Evolutionary conservation across 148 eudicot species (phyloP).

Genomic region (Camellia sinensis): DNA sequence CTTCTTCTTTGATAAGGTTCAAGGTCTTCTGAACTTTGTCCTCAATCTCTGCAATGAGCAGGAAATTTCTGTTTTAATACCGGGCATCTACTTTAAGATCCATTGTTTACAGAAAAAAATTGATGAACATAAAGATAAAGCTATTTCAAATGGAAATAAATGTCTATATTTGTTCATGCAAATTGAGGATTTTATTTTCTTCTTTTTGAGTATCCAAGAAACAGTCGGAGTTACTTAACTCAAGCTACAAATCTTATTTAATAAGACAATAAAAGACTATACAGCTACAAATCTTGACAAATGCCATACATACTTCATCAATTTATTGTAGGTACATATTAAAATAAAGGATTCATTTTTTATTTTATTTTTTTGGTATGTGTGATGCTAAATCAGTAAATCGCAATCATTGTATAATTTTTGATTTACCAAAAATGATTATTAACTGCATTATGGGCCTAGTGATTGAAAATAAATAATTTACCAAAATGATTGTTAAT

Average conservation of each 20-base stretch:
- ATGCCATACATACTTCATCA: not conserved
- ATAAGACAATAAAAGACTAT: too few relatives aligned
- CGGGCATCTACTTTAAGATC: too few relatives aligned
- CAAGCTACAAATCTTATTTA: too few relatives aligned
- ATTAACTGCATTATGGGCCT: too few relatives aligned
- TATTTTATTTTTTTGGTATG: not conserved
- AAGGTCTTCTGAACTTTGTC: conserved; percentile 57
- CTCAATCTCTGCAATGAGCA: conserved; percentile 57
- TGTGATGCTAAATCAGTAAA: too few relatives aligned
- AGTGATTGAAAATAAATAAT: too few relatives aligned
- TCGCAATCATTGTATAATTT: not conserved
- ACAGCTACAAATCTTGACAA: not conserved
- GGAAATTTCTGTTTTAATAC: not conserved
- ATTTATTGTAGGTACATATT: not conserved
- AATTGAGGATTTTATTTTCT: not conserved
- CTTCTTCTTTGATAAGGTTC: conserved; percentile 41
- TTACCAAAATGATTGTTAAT: too few relatives aligned
- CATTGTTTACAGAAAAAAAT: too few relatives aligned
- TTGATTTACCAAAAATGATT: too few relatives aligned
- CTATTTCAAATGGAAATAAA: not conserved
- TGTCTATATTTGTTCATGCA: not conserved
- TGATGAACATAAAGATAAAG: not conserved
- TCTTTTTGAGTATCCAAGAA: not conserved
- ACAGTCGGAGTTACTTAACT: too few relatives aligned
- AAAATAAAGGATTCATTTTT: not conserved